Percentiles rank a stretch among this genome's conserved stretches.
Conservation (phyloP, 805 yeast genomes). For the Ogataea zsoltii region DNA sequence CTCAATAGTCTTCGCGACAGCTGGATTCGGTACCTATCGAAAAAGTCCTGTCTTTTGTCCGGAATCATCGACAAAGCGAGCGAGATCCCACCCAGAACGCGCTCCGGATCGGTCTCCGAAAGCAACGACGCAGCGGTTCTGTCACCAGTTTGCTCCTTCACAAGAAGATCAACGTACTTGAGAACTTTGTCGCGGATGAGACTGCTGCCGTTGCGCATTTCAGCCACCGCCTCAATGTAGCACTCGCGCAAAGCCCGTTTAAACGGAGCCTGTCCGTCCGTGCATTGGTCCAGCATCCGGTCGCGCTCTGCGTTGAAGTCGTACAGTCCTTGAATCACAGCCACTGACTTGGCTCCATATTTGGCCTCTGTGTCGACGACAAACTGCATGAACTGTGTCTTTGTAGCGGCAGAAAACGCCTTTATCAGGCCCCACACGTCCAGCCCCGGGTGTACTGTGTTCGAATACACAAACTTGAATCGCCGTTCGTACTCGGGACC, state of each 20-base stretch:
- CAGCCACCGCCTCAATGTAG: constrained; percentile 4
- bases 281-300: neutral
- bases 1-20: constrained; percentile 22
- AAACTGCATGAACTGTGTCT: neutral
- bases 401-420: constrained; percentile 1
- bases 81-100: constrained; percentile 1
- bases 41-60: constrained; percentile 21
- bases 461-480: neutral
- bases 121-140: neutral
- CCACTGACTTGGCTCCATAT: neutral
- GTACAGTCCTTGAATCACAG: neutral
- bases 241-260: constrained; percentile 2
- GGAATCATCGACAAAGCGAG: constrained; percentile 19
- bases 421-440: neutral
- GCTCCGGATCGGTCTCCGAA: neutral
- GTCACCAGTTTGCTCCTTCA: constrained; percentile 5
- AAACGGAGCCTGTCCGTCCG: constrained; percentile 1
- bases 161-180: constrained; percentile 12
- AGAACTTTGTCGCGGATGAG: constrained; percentile 15
- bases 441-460: neutral
- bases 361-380: neutral
- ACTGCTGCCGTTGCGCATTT: constrained; percentile 7
- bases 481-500: neutral
- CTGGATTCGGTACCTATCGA: constrained; percentile 25
- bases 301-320: neutral